Evolutionary conservation across 2,329 filamentous ascomycete genomes (phyloP).

Genomic region (Trichoderma guizhouense): DNA sequence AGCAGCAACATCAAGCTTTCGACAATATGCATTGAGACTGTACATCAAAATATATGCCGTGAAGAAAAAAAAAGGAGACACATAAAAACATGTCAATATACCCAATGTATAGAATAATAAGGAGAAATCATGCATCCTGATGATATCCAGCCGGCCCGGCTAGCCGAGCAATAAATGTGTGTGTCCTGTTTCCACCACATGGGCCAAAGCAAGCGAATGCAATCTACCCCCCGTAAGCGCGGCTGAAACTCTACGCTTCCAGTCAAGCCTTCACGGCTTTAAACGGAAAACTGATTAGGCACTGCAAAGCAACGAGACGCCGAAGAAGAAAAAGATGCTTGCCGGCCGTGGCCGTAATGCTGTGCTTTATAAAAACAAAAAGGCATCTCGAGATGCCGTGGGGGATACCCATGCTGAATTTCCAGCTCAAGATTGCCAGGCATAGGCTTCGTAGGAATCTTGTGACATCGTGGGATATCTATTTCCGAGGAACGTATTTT

Average conservation of each 20-base stretch:
- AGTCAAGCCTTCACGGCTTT: neutral
- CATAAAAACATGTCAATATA: neutral
- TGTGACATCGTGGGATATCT: conserved; percentile 2
- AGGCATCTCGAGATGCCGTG: neutral
- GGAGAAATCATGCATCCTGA: neutral
- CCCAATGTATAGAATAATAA: neutral
- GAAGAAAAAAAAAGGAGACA: neutral
- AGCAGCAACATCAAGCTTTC: neutral
- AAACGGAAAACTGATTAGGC: neutral
- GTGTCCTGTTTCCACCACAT: conserved; percentile 15
- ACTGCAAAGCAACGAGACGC: neutral
- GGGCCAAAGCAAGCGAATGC: conserved; percentile 1
- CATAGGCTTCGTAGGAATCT: conserved; percentile 22
- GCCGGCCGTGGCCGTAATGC: neutral
- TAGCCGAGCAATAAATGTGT: conserved; percentile 4
- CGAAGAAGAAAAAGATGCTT: neutral
- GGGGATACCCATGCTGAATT: neutral
- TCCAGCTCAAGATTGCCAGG: neutral
- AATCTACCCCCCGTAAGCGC: conserved; percentile 8
- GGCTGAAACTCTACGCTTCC: neutral
- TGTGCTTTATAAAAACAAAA: neutral
- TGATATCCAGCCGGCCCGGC: neutral
- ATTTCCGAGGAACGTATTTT: conserved; percentile 32
- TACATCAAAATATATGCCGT: conserved; percentile 2
- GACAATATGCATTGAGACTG: neutral